Conservation (phyloP, 768 basidiomycete genomes). For the Ramaria sp. region DNA sequence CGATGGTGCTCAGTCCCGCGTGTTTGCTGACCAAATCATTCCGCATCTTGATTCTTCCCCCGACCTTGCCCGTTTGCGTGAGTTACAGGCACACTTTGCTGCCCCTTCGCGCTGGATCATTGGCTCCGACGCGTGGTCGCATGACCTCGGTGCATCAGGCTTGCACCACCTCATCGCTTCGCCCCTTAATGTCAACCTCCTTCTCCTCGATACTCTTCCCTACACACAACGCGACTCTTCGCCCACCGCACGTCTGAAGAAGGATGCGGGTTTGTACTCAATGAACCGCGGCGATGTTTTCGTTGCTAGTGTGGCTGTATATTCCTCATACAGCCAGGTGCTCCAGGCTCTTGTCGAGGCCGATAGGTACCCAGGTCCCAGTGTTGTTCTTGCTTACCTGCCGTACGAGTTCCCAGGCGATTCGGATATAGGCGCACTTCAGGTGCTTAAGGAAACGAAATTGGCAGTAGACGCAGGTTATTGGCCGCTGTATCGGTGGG, state of each 20-base stretch:
- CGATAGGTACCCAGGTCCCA: slow-evolving; percentile 81
- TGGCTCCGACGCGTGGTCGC: slow-evolving; percentile 96
- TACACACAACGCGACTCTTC: slow-evolving; percentile 67
- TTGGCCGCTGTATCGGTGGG: slow-evolving; percentile 98
- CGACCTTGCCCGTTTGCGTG: slow-evolving; percentile 23
- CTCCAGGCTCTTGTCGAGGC: slow-evolving; percentile 88
- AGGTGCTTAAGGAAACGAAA: slow-evolving; percentile 95
- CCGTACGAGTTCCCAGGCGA: slow-evolving; percentile 48
- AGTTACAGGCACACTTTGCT: slow-evolving; percentile 51
- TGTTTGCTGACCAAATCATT: slow-evolving; percentile 48
- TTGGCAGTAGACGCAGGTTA: slow-evolving; percentile 92
- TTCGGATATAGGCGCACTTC: slow-evolving; percentile 68
- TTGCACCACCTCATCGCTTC: slow-evolving; percentile 92
- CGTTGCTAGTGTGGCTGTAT: slow-evolving; percentile 91
- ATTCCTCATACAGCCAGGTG: slow-evolving; percentile 91
- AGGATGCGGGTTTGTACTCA: slow-evolving; percentile 94
- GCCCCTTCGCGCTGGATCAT: slow-evolving; percentile 88
- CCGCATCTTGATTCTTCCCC: slow-evolving; percentile 31
- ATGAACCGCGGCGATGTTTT: slow-evolving; percentile 98
- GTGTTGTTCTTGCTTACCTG: slow-evolving; percentile 87
- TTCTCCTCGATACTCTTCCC: slow-evolving; percentile 87
- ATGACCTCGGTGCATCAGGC: slow-evolving; percentile 92
- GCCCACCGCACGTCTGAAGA: slow-evolving; percentile 75
- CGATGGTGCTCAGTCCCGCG: slow-evolving; percentile 49
- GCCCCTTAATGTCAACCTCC: slow-evolving; percentile 84